phyloP scores from a whole-genome alignment of 306 rosid genomes.

The Pyrus communis region DNA sequence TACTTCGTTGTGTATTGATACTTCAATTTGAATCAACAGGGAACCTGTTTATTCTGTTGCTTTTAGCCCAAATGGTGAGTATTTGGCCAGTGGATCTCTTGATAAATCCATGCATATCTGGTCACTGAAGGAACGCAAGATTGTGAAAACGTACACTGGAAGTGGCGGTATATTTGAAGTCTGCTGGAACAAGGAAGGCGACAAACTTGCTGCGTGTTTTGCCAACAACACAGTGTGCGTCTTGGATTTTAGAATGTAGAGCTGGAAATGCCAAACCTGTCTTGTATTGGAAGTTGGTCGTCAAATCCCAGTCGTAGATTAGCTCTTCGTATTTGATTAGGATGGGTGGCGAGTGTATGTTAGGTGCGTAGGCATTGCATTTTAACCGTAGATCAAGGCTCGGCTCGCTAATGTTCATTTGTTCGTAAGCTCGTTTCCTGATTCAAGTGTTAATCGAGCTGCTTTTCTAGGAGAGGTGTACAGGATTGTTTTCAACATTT shows the following conservation, averaged over 20 bases:
- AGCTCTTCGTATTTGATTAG: neutral
- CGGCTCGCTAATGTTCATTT: neutral
- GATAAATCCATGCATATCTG: constrained; percentile 80
- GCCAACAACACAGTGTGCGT: constrained; percentile 85
- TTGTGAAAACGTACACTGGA: constrained; percentile 73
- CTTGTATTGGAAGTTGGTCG: neutral
- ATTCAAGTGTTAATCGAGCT: neutral
- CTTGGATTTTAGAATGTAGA: constrained; percentile 47
- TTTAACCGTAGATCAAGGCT: constrained; percentile 5
- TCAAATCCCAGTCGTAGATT: neutral
- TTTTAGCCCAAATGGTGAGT: constrained; percentile 89
- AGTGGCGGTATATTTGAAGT: constrained; percentile 96
- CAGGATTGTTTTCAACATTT: neutral
- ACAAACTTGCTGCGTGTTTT: constrained; percentile 86
- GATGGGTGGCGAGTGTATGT: neutral
- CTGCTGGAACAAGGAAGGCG: constrained; percentile 89
- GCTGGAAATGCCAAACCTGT: neutral
- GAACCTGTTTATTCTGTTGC: constrained; percentile 86
- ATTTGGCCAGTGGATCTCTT: constrained; percentile 85
- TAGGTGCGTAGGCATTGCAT: constrained; percentile 3
- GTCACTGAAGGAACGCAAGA: constrained; percentile 85
- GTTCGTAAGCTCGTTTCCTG: neutral
- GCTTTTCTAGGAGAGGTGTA: neutral
- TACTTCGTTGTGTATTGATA: neutral
- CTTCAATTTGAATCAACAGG: constrained; percentile 20